Evolutionary conservation across 2,329 filamentous ascomycete species (phyloP).

Genomic region (Sclerotinia minor): DNA sequence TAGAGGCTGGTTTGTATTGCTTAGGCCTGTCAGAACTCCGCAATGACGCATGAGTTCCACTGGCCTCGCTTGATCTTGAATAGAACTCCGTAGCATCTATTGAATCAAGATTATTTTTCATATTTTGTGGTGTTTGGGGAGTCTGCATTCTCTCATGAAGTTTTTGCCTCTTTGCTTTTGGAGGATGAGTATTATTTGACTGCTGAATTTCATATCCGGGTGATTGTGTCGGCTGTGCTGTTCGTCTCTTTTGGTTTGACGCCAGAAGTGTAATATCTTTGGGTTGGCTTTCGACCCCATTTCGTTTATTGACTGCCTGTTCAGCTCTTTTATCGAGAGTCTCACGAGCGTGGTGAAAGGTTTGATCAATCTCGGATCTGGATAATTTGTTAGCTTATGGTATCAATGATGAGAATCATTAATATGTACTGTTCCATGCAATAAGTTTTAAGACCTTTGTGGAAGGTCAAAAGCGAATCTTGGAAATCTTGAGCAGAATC

Average conservation of each 20-base stretch:
- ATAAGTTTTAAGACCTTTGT: neutral
- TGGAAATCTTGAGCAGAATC: neutral
- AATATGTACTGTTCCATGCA: neutral
- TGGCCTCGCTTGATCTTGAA: neutral
- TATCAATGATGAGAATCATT: neutral
- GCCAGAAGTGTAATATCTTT: slow-evolving; percentile 3
- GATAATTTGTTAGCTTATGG: neutral
- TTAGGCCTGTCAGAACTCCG: slow-evolving; percentile 16
- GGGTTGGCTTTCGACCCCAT: neutral
- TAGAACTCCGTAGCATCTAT: slow-evolving; percentile 18
- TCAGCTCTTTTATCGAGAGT: neutral
- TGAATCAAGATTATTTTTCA: neutral
- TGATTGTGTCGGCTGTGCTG: neutral
- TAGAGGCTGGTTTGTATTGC: slow-evolving; percentile 4
- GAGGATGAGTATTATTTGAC: neutral
- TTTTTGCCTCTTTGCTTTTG: slow-evolving; percentile 15
- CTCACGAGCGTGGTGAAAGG: neutral
- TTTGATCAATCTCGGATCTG: neutral
- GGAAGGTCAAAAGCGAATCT: neutral
- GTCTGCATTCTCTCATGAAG: slow-evolving; percentile 8
- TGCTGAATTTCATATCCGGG: neutral
- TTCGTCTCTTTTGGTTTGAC: neutral
- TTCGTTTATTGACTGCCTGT: neutral
- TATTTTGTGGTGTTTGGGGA: neutral
- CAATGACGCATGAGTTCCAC: slow-evolving; percentile 28